phyloP scores from a whole-genome alignment of 2,329 filamentous ascomycete genomes.

The Fusarium sambucinum region DNA sequence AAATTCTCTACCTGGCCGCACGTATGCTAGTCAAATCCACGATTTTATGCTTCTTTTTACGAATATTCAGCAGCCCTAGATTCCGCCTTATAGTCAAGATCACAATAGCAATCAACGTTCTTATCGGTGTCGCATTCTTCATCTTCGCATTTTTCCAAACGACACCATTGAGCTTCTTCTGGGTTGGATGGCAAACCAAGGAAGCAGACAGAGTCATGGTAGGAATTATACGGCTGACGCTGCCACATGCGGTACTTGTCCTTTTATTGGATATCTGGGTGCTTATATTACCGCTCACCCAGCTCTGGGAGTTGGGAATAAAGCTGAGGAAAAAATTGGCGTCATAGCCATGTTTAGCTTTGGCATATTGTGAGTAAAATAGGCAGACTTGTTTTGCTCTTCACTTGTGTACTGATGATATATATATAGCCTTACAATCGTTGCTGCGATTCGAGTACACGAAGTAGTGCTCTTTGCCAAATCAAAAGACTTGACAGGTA shows the following conservation, averaged over 20 bases:
- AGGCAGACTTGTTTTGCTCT: accelerated
- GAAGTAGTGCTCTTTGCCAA: slow-evolving; percentile 8
- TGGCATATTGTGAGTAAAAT: slow-evolving; percentile 20
- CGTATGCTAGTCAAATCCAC: slow-evolving; percentile 12
- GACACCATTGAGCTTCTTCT: slow-evolving; percentile 4
- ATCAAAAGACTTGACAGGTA: slow-evolving; percentile 18
- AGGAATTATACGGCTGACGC: background rate
- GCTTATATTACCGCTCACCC: slow-evolving; percentile 22
- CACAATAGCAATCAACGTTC: background rate
- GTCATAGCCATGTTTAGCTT: slow-evolving; percentile 35
- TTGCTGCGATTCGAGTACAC: slow-evolving; percentile 16
- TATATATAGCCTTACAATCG: slow-evolving; percentile 15
- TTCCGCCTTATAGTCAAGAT: slow-evolving; percentile 16
- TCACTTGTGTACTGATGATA: slow-evolving; percentile 7
- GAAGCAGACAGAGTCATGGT: background rate
- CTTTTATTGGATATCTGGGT: slow-evolving; percentile 27
- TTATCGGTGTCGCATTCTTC: background rate
- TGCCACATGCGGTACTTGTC: slow-evolving; percentile 12
- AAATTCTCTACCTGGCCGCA: background rate
- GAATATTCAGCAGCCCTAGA: slow-evolving; percentile 12
- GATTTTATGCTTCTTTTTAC: slow-evolving; percentile 22
- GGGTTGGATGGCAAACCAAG: slow-evolving; percentile 25
- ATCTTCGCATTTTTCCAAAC: slow-evolving; percentile 11
- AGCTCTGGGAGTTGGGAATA: slow-evolving; percentile 21
- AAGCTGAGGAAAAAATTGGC: slow-evolving; percentile 25